Base-by-base conservation (phyloP, 768 basidiomycete genomes). In the Hericium rajendrae region DNA sequence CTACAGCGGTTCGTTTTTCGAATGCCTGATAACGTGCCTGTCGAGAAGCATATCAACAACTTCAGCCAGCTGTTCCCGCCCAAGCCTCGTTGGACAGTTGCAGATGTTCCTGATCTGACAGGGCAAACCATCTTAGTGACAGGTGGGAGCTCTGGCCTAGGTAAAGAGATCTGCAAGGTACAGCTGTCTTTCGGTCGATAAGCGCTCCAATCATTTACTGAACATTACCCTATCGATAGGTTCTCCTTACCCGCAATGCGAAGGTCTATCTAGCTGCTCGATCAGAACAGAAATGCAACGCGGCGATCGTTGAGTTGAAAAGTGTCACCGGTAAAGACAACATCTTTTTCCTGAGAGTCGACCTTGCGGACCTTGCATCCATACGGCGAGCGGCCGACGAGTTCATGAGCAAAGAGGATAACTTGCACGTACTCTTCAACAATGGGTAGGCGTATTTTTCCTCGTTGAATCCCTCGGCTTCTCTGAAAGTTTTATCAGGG, bases 341-440 rank as follows among this genome's bases (percentile, higher is more conserved):
- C 16, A 20, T 51, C 8, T 48, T 53, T 11, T 53, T 32, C 49
- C 43, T 59, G 15, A 50, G 51, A 51, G 43, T 58, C n/a, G 60
- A 61, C 32, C 48, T 56, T 10, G 22, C 32, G 22, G 49, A 40
- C n/a, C 43, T 28, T 16, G 13, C 18, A 6, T 28, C 43, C 3
- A 24, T 58, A 41, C 48, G 48, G n/a, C 11, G 32, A 2, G 51
- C 57, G 12, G 57, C 51, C 6, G 32, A 48, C 22, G 52, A 53
- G 20, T 58, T 48, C 32, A 16, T 28, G 2, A 18, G 43, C 18
- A 58, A 58, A 46, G 57, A 58, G 20, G n/a, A 32, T 4, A 39
- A 48, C 32, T 53, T 58, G 1, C 54, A 61, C 24, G 51, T 24
- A 32, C 57, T 74, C 6, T 68, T 73, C 57, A 72, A 60, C 49